Evolutionary conservation across 2,329 filamentous ascomycete species (phyloP), one percentile per base, ranked within the genome.

Genomic region (Beauveria australis): DNA sequence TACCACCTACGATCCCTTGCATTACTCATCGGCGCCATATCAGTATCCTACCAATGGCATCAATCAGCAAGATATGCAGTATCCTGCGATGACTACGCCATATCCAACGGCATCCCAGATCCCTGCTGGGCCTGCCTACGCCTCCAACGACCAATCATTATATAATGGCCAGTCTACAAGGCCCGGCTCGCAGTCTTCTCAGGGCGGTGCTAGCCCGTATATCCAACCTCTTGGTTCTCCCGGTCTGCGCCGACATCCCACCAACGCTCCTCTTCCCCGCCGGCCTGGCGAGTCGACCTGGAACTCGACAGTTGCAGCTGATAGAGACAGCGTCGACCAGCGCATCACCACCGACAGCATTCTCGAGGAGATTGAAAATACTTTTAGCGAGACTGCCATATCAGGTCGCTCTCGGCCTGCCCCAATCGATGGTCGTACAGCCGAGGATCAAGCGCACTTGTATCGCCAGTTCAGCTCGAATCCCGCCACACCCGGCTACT

Each of bases 291-390:
- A 78, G 10, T 72, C 75, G 52, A 63, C 73, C 3, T 78, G 81
- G 61, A 74, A 77, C 47, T 70, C 69, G 2, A 71, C 73, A 43
- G 79, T 73, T 46, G 79, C 78, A 71, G 70, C 67, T n/a, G 69
- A 74, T 2, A 74, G 75, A 65, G 73, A 69, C 37, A 65, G 53
- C 49, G 69, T 73, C 44, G 78, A 80, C 53, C 78, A 80, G 54
- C 73, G 72, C 48, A 62, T 73, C 12, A 74, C 75, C 4, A 80
- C 83, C 62, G 81, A 83, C 44, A 79, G 74, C 65, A 77, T 85
- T 37, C 82, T 85, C 67, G 75, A 83, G 59, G 81, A 84, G 54
- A 84, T 85, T 55, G 81, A 84, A 62, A 80, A 10, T 80, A 83
- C 64, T 67, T 85, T 49, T 40, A 28, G 57, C 28, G 57, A 59